A percentile compares a stretch with the other conserved stretches of the same genome.
phyloP scores from a whole-genome alignment of 2,329 filamentous ascomycete species.

The Alternaria viburni region DNA sequence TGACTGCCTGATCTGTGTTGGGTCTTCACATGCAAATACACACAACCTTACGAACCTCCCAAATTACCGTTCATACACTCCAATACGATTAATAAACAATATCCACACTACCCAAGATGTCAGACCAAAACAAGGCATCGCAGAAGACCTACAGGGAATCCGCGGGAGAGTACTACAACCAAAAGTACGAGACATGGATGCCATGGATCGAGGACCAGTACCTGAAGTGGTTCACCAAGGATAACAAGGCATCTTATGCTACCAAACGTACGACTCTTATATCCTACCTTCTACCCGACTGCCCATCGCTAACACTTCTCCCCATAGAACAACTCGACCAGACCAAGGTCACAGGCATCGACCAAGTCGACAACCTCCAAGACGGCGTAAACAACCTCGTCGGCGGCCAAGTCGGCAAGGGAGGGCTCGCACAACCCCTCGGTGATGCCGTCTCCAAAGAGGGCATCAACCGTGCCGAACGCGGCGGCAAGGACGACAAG shows the following conservation, averaged over 20 bases:
- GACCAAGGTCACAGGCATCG: slow-evolving; percentile 71
- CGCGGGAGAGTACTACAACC: slow-evolving; percentile 65
- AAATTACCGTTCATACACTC: too few relatives aligned
- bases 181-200: slow-evolving; percentile 76
- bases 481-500: slow-evolving; percentile 67
- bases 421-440: slow-evolving; percentile 68
- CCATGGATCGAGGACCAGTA: slow-evolving; percentile 79
- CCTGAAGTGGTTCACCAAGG: slow-evolving; percentile 74
- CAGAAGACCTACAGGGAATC: slow-evolving; percentile 41
- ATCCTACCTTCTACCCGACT: not conserved
- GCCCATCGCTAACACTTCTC: not conserved
- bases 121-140: slow-evolving; percentile 2
- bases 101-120: not conserved
- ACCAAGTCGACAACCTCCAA: slow-evolving; percentile 72
- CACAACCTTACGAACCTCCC: not conserved
- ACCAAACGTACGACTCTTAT: slow-evolving; percentile 64
- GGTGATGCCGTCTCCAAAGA: slow-evolving; percentile 69
- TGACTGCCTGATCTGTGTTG: not conserved
- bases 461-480: slow-evolving; percentile 69
- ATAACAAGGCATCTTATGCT: slow-evolving; percentile 77
- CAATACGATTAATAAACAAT: not conserved
- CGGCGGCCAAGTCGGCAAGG: slow-evolving; percentile 69
- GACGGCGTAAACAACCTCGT: slow-evolving; percentile 70
- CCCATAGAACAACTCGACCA: slow-evolving; percentile 68
- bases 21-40: not conserved